Evolutionary conservation across 108 stramenopile genomes (phyloP), one percentile per base, ranked within the genome.

Genomic region (Conticribra guillardii): DNA sequence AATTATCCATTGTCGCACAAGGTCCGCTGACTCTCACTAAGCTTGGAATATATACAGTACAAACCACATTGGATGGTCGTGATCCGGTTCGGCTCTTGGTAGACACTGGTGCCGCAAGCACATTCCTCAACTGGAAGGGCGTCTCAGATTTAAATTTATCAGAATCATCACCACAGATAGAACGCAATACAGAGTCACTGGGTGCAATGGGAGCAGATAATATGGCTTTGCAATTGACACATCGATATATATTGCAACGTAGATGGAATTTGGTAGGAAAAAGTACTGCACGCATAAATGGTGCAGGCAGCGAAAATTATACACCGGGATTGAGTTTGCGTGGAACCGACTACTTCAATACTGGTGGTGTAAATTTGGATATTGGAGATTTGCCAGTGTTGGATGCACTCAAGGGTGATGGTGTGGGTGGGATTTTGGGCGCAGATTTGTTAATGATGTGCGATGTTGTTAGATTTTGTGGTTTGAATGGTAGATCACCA

Each of bases 201-300:
- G 89, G 92, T 27, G 87, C 89, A 7, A 86, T 93, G 82, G 92
- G 92, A 24, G 74, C 80, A 11, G 89, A 90, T 47, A 87, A 84
- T 44, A 50, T 84, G 21, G 87, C 84, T 4, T 74, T 89, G 71
- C 46, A 64, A 32, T 72, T 93, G 23, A 87, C 92, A 7, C 89
- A 93, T 69, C 74, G 85, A 0, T 78, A 87, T 26, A 45, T 62
- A 24, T 69, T 90, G 22, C 71, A 78, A 37, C 74, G 79, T 15
- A 71, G 74, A 52, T 67, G 89, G 50, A 82, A 77, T 17, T 71
- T 89, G 17, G 81, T 71, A 18, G 48, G 50, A 1, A 46, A 73
- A 22, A 33, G 47, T 22, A 46, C 59, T 19, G 54, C 48, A n/a
- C n/a, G n/a, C n/a, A n/a, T n/a, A n/a, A n/a, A n/a, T 11, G 37